Evolutionary conservation across 192 early-diverging fungal species (phyloP).

Genomic region (Mortierella antarctica): DNA sequence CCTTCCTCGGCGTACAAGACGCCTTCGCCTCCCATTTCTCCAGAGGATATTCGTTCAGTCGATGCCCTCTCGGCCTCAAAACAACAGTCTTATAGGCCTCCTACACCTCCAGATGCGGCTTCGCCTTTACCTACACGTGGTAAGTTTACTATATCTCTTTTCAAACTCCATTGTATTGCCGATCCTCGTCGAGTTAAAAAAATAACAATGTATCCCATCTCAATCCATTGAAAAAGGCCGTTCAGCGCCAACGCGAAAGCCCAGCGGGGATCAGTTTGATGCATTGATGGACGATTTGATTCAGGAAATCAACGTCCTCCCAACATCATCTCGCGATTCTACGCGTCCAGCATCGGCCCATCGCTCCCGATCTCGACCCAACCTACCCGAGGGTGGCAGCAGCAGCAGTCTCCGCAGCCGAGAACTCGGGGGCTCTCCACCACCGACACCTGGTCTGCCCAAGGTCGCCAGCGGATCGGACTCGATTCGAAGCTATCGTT

Average conservation of each 20-base stretch:
- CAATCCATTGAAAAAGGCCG: slow-evolving; percentile 14
- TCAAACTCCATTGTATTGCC: no score
- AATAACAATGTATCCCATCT: not conserved
- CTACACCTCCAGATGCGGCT: slow-evolving; percentile 39
- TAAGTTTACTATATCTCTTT: not conserved
- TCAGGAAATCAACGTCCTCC: slow-evolving; percentile 54
- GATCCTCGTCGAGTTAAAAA: no score
- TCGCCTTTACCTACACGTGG: slow-evolving; percentile 35
- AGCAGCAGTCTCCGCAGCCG: slow-evolving; percentile 1
- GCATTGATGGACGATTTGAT: slow-evolving; percentile 57
- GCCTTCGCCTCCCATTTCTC: slow-evolving; percentile 38
- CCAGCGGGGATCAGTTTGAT: slow-evolving; percentile 45
- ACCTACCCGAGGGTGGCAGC: slow-evolving; percentile 28
- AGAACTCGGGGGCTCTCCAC: slow-evolving; percentile 27
- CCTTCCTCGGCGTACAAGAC: slow-evolving; percentile 43
- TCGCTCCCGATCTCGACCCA: slow-evolving; percentile 46
- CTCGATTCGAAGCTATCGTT: slow-evolving; percentile 35
- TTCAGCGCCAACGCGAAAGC: slow-evolving; percentile 23
- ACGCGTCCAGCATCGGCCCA: slow-evolving; percentile 42
- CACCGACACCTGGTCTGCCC: slow-evolving; percentile 38
- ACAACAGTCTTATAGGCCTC: slow-evolving; percentile 24
- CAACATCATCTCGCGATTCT: slow-evolving; percentile 33
- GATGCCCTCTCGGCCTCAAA: slow-evolving; percentile 22
- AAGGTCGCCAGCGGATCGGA: slow-evolving; percentile 25
- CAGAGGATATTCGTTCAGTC: slow-evolving; percentile 21